Conservation (phyloP, 1,284 basidiomycete genomes). For the Volvariella surrecta region DNA sequence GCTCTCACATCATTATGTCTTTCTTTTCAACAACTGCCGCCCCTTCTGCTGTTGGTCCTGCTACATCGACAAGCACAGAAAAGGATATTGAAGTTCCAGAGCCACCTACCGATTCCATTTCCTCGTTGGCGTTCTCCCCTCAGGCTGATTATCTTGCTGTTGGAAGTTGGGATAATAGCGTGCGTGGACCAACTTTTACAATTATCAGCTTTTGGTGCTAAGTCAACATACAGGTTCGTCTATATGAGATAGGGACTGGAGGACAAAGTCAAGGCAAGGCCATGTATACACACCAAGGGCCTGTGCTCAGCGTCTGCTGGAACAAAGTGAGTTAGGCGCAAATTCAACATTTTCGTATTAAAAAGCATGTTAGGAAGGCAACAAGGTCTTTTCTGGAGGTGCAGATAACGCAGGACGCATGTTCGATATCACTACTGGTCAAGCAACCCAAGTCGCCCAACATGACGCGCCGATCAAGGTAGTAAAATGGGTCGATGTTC, state of each 20-base stretch:
- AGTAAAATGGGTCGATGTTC: conserved; percentile 69
- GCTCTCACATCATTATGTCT: conserved; percentile 3
- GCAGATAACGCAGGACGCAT: conserved; percentile 80
- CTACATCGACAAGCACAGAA: conserved; percentile 24
- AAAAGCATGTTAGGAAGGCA: conserved; percentile 50
- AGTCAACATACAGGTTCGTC: conserved; percentile 35
- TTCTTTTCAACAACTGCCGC: conserved; percentile 16
- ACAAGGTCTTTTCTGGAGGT: conserved; percentile 78
- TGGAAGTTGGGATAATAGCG: conserved; percentile 75
- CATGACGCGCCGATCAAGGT: conserved; percentile 80
- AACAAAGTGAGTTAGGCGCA: conserved; percentile 43
- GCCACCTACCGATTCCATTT: conserved; percentile 70
- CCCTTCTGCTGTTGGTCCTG: conserved; percentile 14
- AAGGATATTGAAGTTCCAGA: conserved; percentile 72
- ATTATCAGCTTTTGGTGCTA: not conserved
- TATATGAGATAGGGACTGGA: conserved; percentile 50
- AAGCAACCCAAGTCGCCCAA: conserved; percentile 67
- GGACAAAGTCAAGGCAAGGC: conserved; percentile 71
- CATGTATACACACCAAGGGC: conserved; percentile 77
- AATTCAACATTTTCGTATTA: not conserved
- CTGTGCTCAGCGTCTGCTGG: conserved; percentile 81
- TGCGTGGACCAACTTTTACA: conserved; percentile 22
- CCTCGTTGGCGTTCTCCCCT: conserved; percentile 57
- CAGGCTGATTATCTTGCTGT: conserved; percentile 67
- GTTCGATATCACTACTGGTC: conserved; percentile 75